A percentile compares a stretch with the other conserved stretches of the same genome.
These are phyloP conservation scores for Pichia terricola DNA, from an alignment of 1,139 yeast genomes.

Conservation along the genomic window DNA sequence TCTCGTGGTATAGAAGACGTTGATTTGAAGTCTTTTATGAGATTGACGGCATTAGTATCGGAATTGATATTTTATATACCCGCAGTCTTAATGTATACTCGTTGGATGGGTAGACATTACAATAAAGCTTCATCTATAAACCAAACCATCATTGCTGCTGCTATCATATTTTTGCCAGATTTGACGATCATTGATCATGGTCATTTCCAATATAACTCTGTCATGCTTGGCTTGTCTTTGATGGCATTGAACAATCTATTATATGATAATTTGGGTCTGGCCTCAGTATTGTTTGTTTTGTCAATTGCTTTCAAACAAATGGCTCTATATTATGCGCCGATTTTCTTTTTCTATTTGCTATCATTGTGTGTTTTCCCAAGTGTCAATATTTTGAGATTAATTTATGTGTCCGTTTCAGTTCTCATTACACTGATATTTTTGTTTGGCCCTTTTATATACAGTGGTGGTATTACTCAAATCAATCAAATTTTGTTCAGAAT, in stretches of 20 bases:
- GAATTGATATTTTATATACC: constrained; percentile 74
- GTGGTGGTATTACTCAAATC: constrained; percentile 25
- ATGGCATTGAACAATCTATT: constrained; percentile 58
- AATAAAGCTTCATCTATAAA: constrained; percentile 54
- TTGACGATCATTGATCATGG: constrained; percentile 88
- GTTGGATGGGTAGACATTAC: constrained; percentile 53
- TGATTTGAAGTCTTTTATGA: constrained; percentile 72
- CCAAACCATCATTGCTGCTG: constrained; percentile 65
- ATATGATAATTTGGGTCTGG: constrained; percentile 52
- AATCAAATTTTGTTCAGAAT: constrained; percentile 44
- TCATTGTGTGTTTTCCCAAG: constrained; percentile 33
- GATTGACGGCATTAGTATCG: constrained; percentile 66
- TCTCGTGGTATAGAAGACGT: constrained; percentile 70
- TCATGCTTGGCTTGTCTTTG: constrained; percentile 82
- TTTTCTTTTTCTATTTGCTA: constrained; percentile 68
- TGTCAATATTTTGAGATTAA: constrained; percentile 40
- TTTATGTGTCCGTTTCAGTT: constrained; percentile 57
- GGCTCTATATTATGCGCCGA: constrained; percentile 90
- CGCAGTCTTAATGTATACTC: constrained; percentile 59
- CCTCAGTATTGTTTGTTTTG: constrained; percentile 72
- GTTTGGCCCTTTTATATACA: constrained; percentile 53
- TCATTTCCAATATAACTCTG: constrained; percentile 90
- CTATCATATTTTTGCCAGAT: constrained; percentile 73
- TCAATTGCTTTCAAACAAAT: constrained; percentile 86
- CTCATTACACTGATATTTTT: constrained; percentile 41